Evolutionary conservation across 495 filamentous ascomycete species (phyloP), one percentile per base, ranked within the genome.

Genomic region (Penicillium waksmanii): DNA sequence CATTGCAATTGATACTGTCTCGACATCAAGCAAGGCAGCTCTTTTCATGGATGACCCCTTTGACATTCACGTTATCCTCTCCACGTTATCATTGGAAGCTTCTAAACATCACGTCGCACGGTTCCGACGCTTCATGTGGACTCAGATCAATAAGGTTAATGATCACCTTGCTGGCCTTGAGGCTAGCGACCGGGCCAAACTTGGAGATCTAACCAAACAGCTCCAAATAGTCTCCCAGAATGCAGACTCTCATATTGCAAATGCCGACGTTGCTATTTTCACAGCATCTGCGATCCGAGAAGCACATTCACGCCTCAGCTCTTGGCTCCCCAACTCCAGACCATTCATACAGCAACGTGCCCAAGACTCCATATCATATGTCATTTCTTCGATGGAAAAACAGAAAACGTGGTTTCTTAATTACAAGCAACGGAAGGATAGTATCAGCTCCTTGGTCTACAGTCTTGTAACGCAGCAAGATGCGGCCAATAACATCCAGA

Each of bases 401-500:
- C 59, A 61, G n/a, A 56, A 61, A 18, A 53, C 46, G 3, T 61
- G 59, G 59, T 61, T 61, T 36, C 18, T 56, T 5, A 61, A 61
- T 42, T 61, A 61, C 48, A 61, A 61, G 31, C 53, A 61, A 40
- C 59, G 59, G 17, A 61, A 61, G 21, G 54, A 61, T 49, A 56
- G 53, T 18, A 61, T 53, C 5, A 57, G 56, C 53, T 56, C 53
- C 12, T 43, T 61, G 31, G 59, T 61, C 36, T 61, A 56, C 25
- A 61, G 56, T 31, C 54, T 61, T 23, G 59, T 61, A 38, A 61
- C 59, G 13, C 59, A 61, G 31, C 53, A 61, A 31, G 59, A 61
- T 34, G 59, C 59, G 2, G 59, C 53, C 25, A 61, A 61, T 18
- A 61, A 59, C 25, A 68, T 65, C 10, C 53, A 73, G 55, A 71